Evolutionary conservation across 352 stramenopile genomes (phyloP).

Genomic region (Saprolegnia parasitica): DNA sequence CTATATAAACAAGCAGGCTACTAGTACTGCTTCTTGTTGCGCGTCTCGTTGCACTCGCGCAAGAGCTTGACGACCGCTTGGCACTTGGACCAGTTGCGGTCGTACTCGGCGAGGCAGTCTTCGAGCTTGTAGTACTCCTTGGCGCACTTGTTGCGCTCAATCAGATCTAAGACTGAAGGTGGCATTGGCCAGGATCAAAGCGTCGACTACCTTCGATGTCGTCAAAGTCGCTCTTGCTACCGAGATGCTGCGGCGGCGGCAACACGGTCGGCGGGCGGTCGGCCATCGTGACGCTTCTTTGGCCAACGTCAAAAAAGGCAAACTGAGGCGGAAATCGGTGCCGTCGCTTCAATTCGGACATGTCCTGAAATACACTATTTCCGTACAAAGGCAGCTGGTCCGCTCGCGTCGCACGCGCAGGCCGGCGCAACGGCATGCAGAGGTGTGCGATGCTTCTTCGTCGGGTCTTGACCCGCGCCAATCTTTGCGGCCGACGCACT

Average conservation of each 20-base stretch:
- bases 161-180: conserved; percentile 43
- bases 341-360: neutral
- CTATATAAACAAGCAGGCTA: conserved; percentile 3
- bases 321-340: neutral
- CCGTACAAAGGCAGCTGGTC: neutral
- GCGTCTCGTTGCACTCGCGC: conserved; percentile 66
- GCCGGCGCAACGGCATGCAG: too few species aligned
- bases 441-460: too few species aligned
- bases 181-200: neutral
- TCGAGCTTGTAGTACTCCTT: conserved; percentile 84
- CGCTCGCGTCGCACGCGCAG: too few species aligned
- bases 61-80: conserved; percentile 75
- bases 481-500: too few species aligned
- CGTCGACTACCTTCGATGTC: conserved; percentile 46
- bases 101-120: conserved; percentile 72
- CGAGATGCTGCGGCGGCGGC: conserved; percentile 46
- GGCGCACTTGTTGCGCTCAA: conserved; percentile 77
- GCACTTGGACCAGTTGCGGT: conserved; percentile 85
- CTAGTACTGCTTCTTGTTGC: conserved; percentile 20
- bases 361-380: neutral
- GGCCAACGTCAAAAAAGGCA: neutral
- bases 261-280: conserved; percentile 4
- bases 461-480: too few species aligned
- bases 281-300: neutral
- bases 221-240: conserved; percentile 77